phyloP scores from a whole-genome alignment of 2,329 filamentous ascomycete genomes.

The Nigrospora oryzae region DNA sequence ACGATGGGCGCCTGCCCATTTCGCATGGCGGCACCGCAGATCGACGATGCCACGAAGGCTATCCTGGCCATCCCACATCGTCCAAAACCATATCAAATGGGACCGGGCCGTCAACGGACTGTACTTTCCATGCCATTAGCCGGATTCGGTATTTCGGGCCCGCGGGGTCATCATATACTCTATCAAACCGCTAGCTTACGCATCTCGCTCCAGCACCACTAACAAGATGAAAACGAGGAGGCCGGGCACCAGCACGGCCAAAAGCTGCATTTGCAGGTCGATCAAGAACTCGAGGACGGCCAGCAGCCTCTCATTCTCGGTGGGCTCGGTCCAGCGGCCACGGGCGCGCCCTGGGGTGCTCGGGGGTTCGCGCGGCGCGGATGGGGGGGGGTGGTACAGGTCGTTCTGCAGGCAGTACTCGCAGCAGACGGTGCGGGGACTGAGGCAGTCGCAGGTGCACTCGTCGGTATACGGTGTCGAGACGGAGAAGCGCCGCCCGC shows the following conservation, averaged over 20 bases:
- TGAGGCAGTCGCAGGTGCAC: background rate
- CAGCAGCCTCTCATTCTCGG: conserved; percentile 5
- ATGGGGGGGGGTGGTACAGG: background rate
- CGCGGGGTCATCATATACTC: too few relatives aligned
- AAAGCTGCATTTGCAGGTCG: conserved; percentile 10
- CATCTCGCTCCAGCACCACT: background rate
- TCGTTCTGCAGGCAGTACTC: background rate
- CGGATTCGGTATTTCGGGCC: too few relatives aligned
- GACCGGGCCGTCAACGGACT: too few relatives aligned
- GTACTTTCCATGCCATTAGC: too few relatives aligned
- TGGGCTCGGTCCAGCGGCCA: conserved; percentile 4
- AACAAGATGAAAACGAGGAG: conserved; percentile 8
- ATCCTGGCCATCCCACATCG: too few relatives aligned
- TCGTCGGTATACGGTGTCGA: too few relatives aligned
- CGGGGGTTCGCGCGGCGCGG: background rate
- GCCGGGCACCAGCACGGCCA: conserved; percentile 8
- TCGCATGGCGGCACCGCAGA: too few relatives aligned
- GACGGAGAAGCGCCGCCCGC: too few relatives aligned
- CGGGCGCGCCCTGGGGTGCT: background rate
- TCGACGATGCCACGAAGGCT: too few relatives aligned
- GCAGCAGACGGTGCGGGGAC: background rate
- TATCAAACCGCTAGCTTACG: too few relatives aligned
- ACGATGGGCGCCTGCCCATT: too few relatives aligned
- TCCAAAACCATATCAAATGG: too few relatives aligned
- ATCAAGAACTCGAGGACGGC: conserved; percentile 8